These are phyloP conservation scores for Patellifolia procumbens DNA, from an alignment of 179 eudicot species.

Conservation along the genomic window DNA sequence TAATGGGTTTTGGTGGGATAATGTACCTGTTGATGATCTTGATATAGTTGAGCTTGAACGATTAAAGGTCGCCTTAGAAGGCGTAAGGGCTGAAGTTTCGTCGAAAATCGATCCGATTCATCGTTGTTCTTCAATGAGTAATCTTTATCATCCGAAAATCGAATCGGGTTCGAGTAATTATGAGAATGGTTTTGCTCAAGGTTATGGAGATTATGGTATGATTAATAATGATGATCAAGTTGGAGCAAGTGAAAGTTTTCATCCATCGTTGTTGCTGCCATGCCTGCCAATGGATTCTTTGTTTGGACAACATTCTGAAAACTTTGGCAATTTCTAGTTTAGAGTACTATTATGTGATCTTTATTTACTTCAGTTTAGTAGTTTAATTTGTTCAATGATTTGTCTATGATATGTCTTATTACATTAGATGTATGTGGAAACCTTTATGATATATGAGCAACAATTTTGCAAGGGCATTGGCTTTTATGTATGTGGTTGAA, in stretches of 20 bases:
- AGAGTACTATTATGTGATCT: too few species aligned
- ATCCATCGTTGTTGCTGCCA: neutral
- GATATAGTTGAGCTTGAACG: conserved; percentile 22
- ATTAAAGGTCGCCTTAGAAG: conserved; percentile 19
- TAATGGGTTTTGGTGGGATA: conserved; percentile 28
- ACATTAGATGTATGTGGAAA: too few species aligned
- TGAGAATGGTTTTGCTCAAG: neutral
- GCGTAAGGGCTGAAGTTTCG: conserved; percentile 19
- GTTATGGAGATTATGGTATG: neutral
- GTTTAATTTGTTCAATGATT: too few species aligned
- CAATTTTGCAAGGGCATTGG: too few species aligned
- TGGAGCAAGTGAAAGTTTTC: neutral
- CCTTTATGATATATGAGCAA: too few species aligned
- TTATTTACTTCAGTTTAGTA: too few species aligned
- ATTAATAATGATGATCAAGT: neutral
- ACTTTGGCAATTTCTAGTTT: neutral
- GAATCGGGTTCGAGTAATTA: neutral
- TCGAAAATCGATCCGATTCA: neutral
- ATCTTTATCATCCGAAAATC: neutral
- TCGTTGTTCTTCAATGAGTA: neutral
- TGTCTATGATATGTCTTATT: too few species aligned
- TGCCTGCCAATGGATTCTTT: neutral
- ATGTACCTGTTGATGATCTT: neutral
- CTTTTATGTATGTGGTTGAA: too few species aligned
- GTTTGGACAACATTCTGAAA: neutral